Evolutionary conservation across 768 basidiomycete species (phyloP), one percentile per base, ranked within the genome.

Genomic region (Coprinopsis strossmayeri): DNA sequence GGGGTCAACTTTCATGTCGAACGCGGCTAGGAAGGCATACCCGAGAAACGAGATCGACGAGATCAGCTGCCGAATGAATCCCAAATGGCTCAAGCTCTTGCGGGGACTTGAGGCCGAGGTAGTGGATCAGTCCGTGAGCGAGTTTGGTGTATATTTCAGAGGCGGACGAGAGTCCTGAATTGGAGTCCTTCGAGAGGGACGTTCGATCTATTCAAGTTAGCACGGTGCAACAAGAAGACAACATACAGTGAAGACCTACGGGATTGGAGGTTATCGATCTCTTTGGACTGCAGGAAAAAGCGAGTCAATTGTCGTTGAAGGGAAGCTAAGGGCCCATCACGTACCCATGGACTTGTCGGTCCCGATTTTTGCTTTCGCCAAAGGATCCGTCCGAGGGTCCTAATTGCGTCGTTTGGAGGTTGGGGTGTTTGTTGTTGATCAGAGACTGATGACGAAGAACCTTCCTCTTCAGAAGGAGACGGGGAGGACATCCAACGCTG

Each of bases 311-410:
- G 40, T 26, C 12, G 35, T 25, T 46, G 13, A 10, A 45, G 15
- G 3, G n/a, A 26, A 41, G 28, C 34, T 32, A 9, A 28, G 18
- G 30, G 27, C 34, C 24, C 11, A 9, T 23, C 11, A 65, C 77
- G 7, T 55, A 87, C 87, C 84, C 82, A 85, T 39, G 56, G 55
- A 55, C 76, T 79, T 13, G 67, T 64, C 10, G 62, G 59, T 2
- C 84, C 81, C 30, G 75, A 66, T 51, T 77, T 79, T 60, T 77
- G 74, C 46, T 71, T 76, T 23, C 58, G 68, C 84, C 85, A 89
- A 24, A 91, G 57, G 15, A 94, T 71, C 34, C 91, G 77, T 0
- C 79, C 91, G 12, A 97, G 66, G 53, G 83, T 86, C 44, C 94
- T 68, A 9, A 95, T 73, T 1, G 86, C 87, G 50, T 95, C 92